phyloP scores from a whole-genome alignment of 495 filamentous ascomycete genomes.

The Pyrenula massariospora region DNA sequence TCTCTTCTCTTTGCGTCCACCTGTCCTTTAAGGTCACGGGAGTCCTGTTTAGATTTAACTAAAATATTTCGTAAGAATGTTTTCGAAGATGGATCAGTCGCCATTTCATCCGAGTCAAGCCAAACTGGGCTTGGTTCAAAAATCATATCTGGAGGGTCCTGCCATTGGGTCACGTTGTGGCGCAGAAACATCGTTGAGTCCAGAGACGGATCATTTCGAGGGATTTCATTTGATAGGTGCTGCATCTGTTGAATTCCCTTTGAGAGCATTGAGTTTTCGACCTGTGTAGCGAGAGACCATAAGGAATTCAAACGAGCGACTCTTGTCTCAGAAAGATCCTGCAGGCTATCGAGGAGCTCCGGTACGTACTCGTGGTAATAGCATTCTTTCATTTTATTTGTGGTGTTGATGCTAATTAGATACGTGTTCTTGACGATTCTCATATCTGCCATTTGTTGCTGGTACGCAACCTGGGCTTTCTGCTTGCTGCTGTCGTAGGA shows the following conservation, averaged over 20 bases:
- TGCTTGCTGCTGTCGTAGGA: constrained; percentile 70
- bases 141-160: constrained; percentile 68
- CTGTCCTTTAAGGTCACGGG: constrained; percentile 67
- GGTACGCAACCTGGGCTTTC: constrained; percentile 82
- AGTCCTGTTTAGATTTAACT: constrained; percentile 73
- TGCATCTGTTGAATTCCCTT: constrained; percentile 59
- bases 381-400: constrained; percentile 91
- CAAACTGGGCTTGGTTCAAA: constrained; percentile 97
- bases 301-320: constrained; percentile 70
- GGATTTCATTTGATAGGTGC: constrained; percentile 67
- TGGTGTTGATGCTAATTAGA: constrained; percentile 85
- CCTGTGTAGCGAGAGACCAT: constrained; percentile 66
- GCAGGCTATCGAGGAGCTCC: constrained; percentile 78
- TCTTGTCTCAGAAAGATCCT: constrained; percentile 85
- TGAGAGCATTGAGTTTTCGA: constrained; percentile 65
- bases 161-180: constrained; percentile 72
- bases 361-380: constrained; percentile 97
- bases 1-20: constrained; percentile 75
- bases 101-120: constrained; percentile 83
- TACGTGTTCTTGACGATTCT: constrained; percentile 98
- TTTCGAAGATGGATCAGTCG: constrained; percentile 73
- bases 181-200: constrained; percentile 96
- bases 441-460: constrained; percentile 87
- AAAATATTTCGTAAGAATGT: constrained; percentile 85
- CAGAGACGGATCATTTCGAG: constrained; percentile 73